These are phyloP conservation scores for Turritis glabra DNA, from an alignment of 345 rosid species.

Conservation along the genomic window DNA sequence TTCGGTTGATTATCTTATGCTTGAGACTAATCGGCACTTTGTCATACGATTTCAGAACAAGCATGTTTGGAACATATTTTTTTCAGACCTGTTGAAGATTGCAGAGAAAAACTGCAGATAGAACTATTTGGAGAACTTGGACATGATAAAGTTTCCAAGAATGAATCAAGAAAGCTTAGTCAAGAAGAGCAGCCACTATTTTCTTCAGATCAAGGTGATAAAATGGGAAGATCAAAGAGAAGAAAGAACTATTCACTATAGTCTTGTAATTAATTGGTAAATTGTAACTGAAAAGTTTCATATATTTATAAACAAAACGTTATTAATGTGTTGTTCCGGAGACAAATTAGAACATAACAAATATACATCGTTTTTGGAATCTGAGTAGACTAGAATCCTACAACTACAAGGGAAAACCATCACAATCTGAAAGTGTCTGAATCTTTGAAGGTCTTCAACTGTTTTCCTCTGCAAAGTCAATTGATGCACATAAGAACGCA, in stretches of 20 bases:
- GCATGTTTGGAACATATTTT: not conserved
- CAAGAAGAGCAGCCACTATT: not conserved
- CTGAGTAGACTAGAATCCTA: not conserved
- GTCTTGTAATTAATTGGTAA: not conserved
- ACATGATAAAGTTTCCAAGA: slow-evolving; percentile 3
- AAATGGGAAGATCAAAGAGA: slow-evolving; percentile 1
- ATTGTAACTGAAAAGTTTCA: slow-evolving; percentile 5
- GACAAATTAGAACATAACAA: slow-evolving; percentile 7
- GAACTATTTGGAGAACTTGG: slow-evolving; percentile 1
- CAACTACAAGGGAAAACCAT: not conserved
- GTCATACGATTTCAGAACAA: slow-evolving; percentile 13
- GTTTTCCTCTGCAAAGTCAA: slow-evolving; percentile 34
- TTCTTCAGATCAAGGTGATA: not conserved
- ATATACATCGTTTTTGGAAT: not conserved
- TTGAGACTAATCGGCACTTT: not conserved
- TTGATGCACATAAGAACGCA: slow-evolving; percentile 13
- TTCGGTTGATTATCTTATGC: not conserved
- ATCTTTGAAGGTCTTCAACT: slow-evolving; percentile 20
- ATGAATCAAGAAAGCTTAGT: not conserved
- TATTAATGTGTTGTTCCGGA: not conserved
- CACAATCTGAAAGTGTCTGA: slow-evolving; percentile 11
- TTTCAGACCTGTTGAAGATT: slow-evolving; percentile 14
- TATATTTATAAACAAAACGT: slow-evolving; percentile 7
- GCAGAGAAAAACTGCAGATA: not conserved
- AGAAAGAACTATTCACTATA: slow-evolving; percentile 1